Evolutionary conservation across 176 grass and related monocot genomes (phyloP).

Genomic region (Eleusine coracana): DNA sequence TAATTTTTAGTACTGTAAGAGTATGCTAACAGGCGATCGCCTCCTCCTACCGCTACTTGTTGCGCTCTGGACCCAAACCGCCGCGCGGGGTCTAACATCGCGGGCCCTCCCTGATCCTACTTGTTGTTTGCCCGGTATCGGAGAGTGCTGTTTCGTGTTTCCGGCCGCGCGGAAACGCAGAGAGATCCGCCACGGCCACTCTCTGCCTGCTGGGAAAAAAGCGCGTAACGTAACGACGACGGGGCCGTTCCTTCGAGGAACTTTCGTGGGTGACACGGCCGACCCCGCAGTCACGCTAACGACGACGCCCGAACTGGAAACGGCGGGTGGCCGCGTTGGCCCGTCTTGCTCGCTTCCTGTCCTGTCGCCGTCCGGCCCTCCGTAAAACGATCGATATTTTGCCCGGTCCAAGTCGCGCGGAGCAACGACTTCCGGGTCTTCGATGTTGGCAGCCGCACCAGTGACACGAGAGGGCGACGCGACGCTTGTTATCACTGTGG

Average conservation of each 20-base stretch:
- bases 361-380: neutral
- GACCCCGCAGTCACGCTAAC: neutral
- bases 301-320: neutral
- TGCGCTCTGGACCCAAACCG: no score
- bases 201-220: neutral
- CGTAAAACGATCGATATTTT: neutral
- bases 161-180: neutral
- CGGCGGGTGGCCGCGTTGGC: neutral
- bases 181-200: neutral
- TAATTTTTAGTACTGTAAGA: no score
- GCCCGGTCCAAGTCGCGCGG: constrained; percentile 12
- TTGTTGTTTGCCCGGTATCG: no score
- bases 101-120: no score
- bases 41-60: no score
- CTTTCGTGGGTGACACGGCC: neutral
- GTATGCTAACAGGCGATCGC: no score
- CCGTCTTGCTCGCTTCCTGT: neutral
- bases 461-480: neutral
- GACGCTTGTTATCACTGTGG: no score
- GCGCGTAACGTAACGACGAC: neutral
- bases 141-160: neutral
- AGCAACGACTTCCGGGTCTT: neutral
- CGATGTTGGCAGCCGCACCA: neutral
- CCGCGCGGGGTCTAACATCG: no score
- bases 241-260: neutral